Percentiles rank a stretch among this genome's conserved stretches.
Evolutionary conservation across 306 rosid genomes (phyloP).

Genomic region (Lotus japonicus): DNA sequence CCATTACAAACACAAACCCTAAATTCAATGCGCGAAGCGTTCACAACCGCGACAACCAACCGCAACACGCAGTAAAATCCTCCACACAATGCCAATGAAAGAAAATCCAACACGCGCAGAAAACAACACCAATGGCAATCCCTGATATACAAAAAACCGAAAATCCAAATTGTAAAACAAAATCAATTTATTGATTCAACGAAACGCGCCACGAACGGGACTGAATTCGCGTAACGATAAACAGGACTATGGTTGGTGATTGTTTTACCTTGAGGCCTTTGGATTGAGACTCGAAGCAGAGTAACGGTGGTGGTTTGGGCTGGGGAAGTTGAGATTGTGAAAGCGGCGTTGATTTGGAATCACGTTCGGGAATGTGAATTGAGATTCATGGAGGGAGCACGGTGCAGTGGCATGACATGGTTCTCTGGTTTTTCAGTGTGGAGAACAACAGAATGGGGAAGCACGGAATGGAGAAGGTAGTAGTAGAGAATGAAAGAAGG

Average conservation of each 20-base stretch:
- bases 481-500: background rate
- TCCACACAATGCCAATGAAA: constrained; percentile 6
- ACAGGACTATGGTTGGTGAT: background rate
- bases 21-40: constrained; percentile 28
- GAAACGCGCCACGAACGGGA: constrained; percentile 27
- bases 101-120: constrained; percentile 19
- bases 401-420: constrained; percentile 5
- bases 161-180: background rate
- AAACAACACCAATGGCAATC: constrained; percentile 9
- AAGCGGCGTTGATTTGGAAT: constrained; percentile 15
- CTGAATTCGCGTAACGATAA: background rate
- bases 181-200: background rate
- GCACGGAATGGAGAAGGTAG: constrained; percentile 18
- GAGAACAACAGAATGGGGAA: constrained; percentile 1
- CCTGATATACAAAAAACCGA: background rate
- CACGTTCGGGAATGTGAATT: constrained; percentile 36
- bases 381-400: constrained; percentile 47
- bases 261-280: background rate
- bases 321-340: constrained; percentile 9
- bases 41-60: background rate
- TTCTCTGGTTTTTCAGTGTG: constrained; percentile 23
- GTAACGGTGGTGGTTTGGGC: constrained; percentile 23
- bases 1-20: constrained; percentile 40
- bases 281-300: constrained; percentile 16
- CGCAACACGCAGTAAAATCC: background rate